phyloP scores from a whole-genome alignment of 768 basidiomycete species.

The Crepidotus variabilis region DNA sequence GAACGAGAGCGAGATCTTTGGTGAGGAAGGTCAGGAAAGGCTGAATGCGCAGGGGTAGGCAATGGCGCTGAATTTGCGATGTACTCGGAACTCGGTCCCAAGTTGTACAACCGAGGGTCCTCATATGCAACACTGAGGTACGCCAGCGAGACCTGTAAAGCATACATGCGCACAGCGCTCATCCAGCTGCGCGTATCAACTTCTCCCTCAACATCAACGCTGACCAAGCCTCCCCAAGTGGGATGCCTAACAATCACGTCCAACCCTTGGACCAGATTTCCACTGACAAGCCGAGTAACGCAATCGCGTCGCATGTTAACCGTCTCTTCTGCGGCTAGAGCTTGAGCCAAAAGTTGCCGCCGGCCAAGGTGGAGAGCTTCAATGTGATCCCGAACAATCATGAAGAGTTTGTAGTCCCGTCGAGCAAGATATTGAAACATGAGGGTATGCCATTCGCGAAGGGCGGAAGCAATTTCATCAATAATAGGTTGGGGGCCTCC shows the following conservation, averaged over 20 bases:
- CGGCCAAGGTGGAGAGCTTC: constrained; percentile 90
- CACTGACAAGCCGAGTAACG: constrained; percentile 80
- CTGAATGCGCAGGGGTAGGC: constrained; percentile 65
- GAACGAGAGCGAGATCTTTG: constrained; percentile 38
- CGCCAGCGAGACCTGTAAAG: constrained; percentile 81
- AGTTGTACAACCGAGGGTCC: constrained; percentile 35
- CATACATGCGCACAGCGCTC: constrained; percentile 87
- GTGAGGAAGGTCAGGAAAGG: constrained; percentile 57
- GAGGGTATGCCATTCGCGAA: constrained; percentile 92
- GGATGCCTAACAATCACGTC: constrained; percentile 98
- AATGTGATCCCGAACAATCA: constrained; percentile 82
- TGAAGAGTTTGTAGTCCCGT: constrained; percentile 88
- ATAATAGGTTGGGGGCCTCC: constrained; percentile 86
- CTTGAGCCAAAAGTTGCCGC: constrained; percentile 84
- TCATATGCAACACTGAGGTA: constrained; percentile 60
- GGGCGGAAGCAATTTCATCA: constrained; percentile 94
- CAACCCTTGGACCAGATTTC: constrained; percentile 88
- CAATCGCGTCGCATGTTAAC: constrained; percentile 78
- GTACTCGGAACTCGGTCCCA: constrained; percentile 45
- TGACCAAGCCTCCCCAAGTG: constrained; percentile 83
- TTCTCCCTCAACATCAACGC: constrained; percentile 86
- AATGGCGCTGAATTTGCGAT: constrained; percentile 36
- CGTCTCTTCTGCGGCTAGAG: constrained; percentile 84
- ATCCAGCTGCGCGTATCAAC: constrained; percentile 81
- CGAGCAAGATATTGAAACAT: constrained; percentile 90